Evolutionary conservation across 75 land plant species (phyloP).

Genomic region (Picea sitchensis): DNA sequence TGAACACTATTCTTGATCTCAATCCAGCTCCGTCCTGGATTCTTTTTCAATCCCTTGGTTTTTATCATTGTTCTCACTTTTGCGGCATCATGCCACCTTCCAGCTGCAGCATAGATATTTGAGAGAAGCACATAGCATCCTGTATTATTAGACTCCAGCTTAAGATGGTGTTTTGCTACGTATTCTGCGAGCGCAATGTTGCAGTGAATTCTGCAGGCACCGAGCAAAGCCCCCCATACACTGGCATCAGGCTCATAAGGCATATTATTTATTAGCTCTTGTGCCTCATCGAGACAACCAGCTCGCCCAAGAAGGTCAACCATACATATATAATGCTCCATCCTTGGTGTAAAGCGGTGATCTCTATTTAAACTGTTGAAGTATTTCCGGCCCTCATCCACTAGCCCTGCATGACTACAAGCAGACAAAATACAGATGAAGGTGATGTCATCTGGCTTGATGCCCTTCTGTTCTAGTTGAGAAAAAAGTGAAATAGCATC

Average conservation of each 20-base stretch:
- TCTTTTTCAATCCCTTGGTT: slow-evolving; percentile 6
- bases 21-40: slow-evolving; percentile 15
- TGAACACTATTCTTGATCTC: slow-evolving; percentile 47
- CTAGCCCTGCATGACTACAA: background rate
- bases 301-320: slow-evolving; percentile 69
- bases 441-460: background rate
- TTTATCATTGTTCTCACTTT: slow-evolving; percentile 3
- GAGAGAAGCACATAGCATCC: slow-evolving; percentile 48
- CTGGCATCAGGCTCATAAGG: slow-evolving; percentile 55
- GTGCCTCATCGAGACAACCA: slow-evolving; percentile 40
- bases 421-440: background rate
- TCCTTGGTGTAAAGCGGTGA: slow-evolving; percentile 41
- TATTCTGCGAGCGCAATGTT: slow-evolving; percentile 59
- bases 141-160: slow-evolving; percentile 54
- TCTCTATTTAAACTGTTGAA: slow-evolving; percentile 34
- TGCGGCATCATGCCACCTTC: slow-evolving; percentile 9
- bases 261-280: slow-evolving; percentile 48
- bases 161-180: slow-evolving; percentile 36
- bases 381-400: slow-evolving; percentile 28
- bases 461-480: background rate
- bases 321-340: slow-evolving; percentile 71
- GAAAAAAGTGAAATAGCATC: background rate
- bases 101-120: slow-evolving; percentile 56
- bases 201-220: slow-evolving; percentile 56
- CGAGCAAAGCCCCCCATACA: slow-evolving; percentile 67